Evolutionary conservation across 306 rosid genomes (phyloP), one percentile per base, ranked within the genome.

Genomic region (Abrus precatorius): DNA sequence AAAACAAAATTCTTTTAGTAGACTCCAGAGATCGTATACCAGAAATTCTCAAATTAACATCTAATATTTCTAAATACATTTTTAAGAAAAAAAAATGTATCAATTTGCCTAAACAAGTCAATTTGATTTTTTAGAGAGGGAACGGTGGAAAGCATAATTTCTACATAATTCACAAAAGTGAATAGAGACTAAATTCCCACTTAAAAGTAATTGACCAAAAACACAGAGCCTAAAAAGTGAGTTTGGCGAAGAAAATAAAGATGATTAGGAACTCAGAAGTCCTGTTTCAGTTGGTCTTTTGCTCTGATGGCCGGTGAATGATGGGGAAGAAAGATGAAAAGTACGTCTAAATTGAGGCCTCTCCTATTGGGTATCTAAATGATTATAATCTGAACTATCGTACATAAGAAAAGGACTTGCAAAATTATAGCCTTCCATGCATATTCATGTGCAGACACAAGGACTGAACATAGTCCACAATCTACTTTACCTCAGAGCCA

Each of bases 401-500:
- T 74, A 79, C 72, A 55, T 38, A 62, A 74, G 87, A 85, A 80
- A 84, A 69, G 9, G 85, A 85, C 82, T 78, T 68, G 55, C 75
- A 72, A 83, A 82, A 68, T 49, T 74, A 52, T 73, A 47, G 74
- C 33, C 81, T 81, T 80, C 12, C 40, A 12, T 72, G 83, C 36
- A 36, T 30, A 45, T 66, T 79, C 90, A 82, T 84, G 86, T 84
- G 82, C 72, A 61, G 57, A n/a, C 84, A 44, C 75, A 56, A 33
- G 12, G 3, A 48, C 45, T 30, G 55, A 71, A 12, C 11, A 20
- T 2, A 38, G 11, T 38, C 80, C 12, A 40, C 12, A 52, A 28
- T 82, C 55, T 1, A 43, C 69, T 34, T 77, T 69, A 32, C 14
- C 33, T 10, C 20, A 45, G 0, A 34, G 57, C 72, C 75, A 34